These are phyloP conservation scores for Penicillium sp. DNA, from an alignment of 2,329 filamentous ascomycete species.

Conservation along the genomic window DNA sequence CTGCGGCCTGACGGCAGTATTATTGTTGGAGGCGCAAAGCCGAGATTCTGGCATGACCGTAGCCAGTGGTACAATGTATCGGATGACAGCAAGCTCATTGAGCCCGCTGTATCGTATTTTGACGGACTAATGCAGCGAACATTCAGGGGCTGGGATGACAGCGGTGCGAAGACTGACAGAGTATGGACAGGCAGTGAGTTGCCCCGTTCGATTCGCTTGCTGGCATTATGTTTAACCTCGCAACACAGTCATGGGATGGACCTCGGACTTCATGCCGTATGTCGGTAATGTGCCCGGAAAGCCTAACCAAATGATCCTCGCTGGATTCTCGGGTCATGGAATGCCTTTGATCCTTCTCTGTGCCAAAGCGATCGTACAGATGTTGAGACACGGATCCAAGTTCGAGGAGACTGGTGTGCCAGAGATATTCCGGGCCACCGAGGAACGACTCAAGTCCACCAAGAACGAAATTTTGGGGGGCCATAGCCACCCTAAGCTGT, in stretches of 20 bases:
- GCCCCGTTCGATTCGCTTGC: neutral
- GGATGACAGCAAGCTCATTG: slow-evolving; percentile 56
- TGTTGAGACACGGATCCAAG: neutral
- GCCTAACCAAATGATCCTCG: slow-evolving; percentile 60
- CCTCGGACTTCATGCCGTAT: slow-evolving; percentile 56
- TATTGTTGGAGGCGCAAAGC: slow-evolving; percentile 64
- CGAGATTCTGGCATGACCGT: slow-evolving; percentile 47
- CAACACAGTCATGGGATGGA: slow-evolving; percentile 55
- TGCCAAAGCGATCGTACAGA: slow-evolving; percentile 13
- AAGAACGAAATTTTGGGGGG: slow-evolving; percentile 9
- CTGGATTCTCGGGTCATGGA: slow-evolving; percentile 69
- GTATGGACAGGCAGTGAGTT: slow-evolving; percentile 41
- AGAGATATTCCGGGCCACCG: neutral
- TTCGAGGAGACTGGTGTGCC: slow-evolving; percentile 12
- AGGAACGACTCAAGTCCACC: slow-evolving; percentile 2
- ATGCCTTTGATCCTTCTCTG: slow-evolving; percentile 55
- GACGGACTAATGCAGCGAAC: slow-evolving; percentile 42
- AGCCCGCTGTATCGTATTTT: slow-evolving; percentile 47
- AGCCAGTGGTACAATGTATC: slow-evolving; percentile 53
- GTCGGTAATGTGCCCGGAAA: slow-evolving; percentile 55
- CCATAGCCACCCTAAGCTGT: too few relatives aligned
- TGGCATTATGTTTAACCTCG: neutral
- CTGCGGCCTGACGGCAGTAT: slow-evolving; percentile 58
- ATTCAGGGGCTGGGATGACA: slow-evolving; percentile 43
- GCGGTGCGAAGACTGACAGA: slow-evolving; percentile 32